Conservation (phyloP, 768 basidiomycete genomes). For the Omphalotus guepiniiformis region DNA sequence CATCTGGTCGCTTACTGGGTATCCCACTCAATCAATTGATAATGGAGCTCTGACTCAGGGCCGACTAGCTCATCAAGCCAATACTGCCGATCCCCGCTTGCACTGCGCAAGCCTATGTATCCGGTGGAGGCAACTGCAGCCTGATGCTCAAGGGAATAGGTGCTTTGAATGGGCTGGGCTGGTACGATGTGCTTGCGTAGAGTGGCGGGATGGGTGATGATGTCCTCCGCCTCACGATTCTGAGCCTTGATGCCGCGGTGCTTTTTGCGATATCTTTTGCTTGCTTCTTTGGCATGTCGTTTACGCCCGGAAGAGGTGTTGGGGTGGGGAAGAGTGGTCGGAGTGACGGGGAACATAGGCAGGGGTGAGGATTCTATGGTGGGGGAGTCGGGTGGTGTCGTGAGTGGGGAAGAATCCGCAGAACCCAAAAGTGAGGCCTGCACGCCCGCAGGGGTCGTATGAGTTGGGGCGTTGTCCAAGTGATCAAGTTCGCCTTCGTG, state of each 20-base stretch:
- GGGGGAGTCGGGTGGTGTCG: neutral
- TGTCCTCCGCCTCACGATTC: neutral
- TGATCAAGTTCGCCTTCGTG: too few relatives aligned
- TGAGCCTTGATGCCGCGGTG: neutral
- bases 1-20: neutral
- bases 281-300: neutral
- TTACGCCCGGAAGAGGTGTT: neutral
- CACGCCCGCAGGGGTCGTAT: neutral
- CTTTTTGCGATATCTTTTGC: neutral
- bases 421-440: neutral
- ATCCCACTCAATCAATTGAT: neutral
- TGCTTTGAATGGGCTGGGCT: neutral
- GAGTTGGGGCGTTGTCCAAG: neutral
- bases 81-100: neutral
- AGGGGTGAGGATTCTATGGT: too few relatives aligned
- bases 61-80: neutral
- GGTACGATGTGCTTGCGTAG: neutral
- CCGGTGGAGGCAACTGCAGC: neutral
- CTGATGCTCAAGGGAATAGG: neutral
- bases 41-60: neutral
- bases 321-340: too few relatives aligned
- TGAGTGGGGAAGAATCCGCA: neutral
- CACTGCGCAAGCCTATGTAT: neutral
- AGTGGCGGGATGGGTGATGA: neutral
- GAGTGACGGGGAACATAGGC: too few relatives aligned